Base-by-base conservation (phyloP, 2,329 filamentous ascomycete species). In the Ophiostoma populinum region DNA sequence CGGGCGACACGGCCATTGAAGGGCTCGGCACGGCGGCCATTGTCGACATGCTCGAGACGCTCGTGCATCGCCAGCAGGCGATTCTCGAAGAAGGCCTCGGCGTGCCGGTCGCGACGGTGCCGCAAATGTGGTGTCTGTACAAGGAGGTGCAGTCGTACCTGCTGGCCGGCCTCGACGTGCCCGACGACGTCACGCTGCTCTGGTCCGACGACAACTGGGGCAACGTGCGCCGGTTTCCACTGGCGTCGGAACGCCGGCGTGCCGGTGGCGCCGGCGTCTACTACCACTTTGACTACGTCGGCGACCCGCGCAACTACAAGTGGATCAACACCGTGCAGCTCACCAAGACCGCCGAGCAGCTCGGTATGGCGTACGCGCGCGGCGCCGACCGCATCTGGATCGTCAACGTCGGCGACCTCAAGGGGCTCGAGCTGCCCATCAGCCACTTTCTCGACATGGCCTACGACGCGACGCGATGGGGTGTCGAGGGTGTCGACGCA, bases 121-220 rank as follows among this genome's bases (percentile, higher is more conserved):
- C 76, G 6, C 75, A 80, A 51, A 63, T 75, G 54, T 80, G 76
- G 75, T 79, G 74, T 45, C 54, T 81, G 41, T 82, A 81, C 54
- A 80, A 80, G 48, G 76, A 82, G 49, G 75, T 82, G 2, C 73
- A 76, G 52, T 66, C 67, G 6, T 80, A 81, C 49, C 70, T 75
- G 39, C 68, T 75, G 38, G 59, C 67, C 12, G 75, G 75, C 2
- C 61, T 80, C 48, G 57, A 70, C 36, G 56, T 61, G 2, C 72
- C 75, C 0, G 74, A 80, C 24, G 66, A 77, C 46, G 66, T 80
- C 19, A 80, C 71, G 2, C 56, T 80, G 17, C 58, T 80, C 5
- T 80, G 73, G 66, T 63, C 72, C 0, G 75, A 80, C 48, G 75
- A 80, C 52, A 80, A 78, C 52, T 76, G 62, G 59, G 74, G 74